phyloP scores from a whole-genome alignment of 495 filamentous ascomycete genomes.

The Penicillium daleae region DNA sequence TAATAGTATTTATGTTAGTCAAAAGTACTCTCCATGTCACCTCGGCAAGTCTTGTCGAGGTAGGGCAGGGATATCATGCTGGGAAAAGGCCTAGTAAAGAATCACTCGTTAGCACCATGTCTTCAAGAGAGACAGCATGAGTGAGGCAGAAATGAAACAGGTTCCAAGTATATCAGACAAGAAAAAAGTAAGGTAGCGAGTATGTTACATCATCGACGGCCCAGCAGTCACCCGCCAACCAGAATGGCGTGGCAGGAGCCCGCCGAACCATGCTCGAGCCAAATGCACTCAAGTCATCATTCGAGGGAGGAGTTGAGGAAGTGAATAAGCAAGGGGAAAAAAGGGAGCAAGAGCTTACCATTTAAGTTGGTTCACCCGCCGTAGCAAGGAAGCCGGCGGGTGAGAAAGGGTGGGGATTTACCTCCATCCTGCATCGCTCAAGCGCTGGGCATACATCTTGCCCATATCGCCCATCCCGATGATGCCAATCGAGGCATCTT shows the following conservation, averaged over 20 bases:
- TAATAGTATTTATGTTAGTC: conserved; percentile 37
- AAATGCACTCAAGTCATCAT: conserved; percentile 99
- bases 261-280: conserved; percentile 86
- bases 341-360: conserved; percentile 36
- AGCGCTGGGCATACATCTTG: conserved; percentile 92
- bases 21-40: conserved; percentile 2
- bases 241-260: conserved; percentile 52
- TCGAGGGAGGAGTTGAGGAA: conserved; percentile 30
- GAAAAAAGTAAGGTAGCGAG: conserved; percentile 91
- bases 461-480: conserved; percentile 99
- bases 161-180: conserved; percentile 69
- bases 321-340: conserved; percentile 18
- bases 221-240: conserved; percentile 45
- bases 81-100: neutral
- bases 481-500: conserved; percentile 78
- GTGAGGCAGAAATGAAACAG: conserved; percentile 11
- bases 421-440: conserved; percentile 95
- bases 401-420: conserved; percentile 49
- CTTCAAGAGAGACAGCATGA: conserved; percentile 7
- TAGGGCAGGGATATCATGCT: neutral
- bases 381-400: conserved; percentile 15
- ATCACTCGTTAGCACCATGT: conserved; percentile 16
- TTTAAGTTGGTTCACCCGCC: conserved; percentile 14
- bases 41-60: neutral
- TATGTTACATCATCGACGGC: conserved; percentile 92